Base-by-base conservation (phyloP, 148 eudicot species). In the Chenopodium suecicum region DNA sequence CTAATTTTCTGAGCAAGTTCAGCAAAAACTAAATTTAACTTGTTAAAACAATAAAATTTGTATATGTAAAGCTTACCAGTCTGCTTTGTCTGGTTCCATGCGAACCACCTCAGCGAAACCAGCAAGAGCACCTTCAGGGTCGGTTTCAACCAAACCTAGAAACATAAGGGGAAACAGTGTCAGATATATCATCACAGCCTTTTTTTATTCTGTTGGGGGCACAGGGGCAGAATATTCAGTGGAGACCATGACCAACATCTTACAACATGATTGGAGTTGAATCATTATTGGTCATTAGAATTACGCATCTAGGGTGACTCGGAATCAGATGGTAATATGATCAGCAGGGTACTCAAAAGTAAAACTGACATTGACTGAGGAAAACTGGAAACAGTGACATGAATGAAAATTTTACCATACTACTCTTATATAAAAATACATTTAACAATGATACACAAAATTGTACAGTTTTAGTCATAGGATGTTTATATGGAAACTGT, bases 41-140 rank as follows among this genome's bases (percentile, higher is more conserved):
- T 68, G 34, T 14, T 74, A 58, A 12, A 12, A 54, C 32, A 9
- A 32, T 29, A 56, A 67, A 22, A 73, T 50, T 31, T 48, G 32
- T 60, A 58, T 11, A 27, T 52, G 69, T 60, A 79, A 22, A 56
- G 70, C 92, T 91, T 73, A 94, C 98, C 98, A 94, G 56, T 94
- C 98, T 58, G 94, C 94, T 88, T 94, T 94, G 62, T 92, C 95
- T 71, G 93, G 91, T 82, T 94, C 98, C 98, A 92, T 94, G 52
- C 82, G 80, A 80, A 94, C 93, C 73, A 92, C 95, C 88, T 94
- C 93, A 65, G 91, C 92, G 76, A 96, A 96, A 73, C 99, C 99
- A 69, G 88, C 88, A 80, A 96, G 94, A 54, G 99, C 99, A 54
- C 88, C 97, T 84, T 92, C 91, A 23, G 98, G 95, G 80, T 96